Evolutionary conservation across 164 flowering plant species (phyloP).

Genomic region (Akebia trifoliata): DNA sequence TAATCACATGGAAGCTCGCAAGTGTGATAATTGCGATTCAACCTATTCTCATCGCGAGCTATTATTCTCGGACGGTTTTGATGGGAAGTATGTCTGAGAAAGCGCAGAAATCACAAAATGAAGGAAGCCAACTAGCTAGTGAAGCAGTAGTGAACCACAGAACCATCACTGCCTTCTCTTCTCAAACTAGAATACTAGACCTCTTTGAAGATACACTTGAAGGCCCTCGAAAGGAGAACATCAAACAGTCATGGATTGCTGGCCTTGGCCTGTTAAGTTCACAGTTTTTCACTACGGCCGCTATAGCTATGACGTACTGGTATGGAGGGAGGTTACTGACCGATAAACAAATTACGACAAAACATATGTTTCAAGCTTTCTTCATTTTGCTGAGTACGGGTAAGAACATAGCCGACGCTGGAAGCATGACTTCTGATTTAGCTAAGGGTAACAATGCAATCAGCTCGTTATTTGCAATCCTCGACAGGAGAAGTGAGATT

Average conservation of each 20-base stretch:
- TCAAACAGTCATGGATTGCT: slow-evolving; percentile 26
- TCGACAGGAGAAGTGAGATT: slow-evolving; percentile 21
- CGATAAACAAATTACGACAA: slow-evolving; percentile 6
- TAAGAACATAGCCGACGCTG: slow-evolving; percentile 28
- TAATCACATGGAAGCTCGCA: slow-evolving; percentile 38
- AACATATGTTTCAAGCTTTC: slow-evolving; percentile 24
- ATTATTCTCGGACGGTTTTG: slow-evolving; percentile 32
- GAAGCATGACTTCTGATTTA: slow-evolving; percentile 30
- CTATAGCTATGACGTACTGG: slow-evolving; percentile 23
- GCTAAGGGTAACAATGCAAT: slow-evolving; percentile 24
- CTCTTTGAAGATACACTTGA: slow-evolving; percentile 14
- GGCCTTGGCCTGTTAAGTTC: slow-evolving; percentile 20
- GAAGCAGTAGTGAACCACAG: slow-evolving; percentile 27
- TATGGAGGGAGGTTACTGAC: slow-evolving; percentile 26
- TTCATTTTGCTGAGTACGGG: slow-evolving; percentile 25
- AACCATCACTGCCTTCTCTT: slow-evolving; percentile 22
- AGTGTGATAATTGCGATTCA: slow-evolving; percentile 43
- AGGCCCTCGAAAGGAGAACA: slow-evolving; percentile 17
- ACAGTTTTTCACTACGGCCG: slow-evolving; percentile 19
- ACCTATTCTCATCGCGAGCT: slow-evolving; percentile 35
- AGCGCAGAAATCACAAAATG: slow-evolving; percentile 19
- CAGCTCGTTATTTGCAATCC: slow-evolving; percentile 18
- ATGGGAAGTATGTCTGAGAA: slow-evolving; percentile 37
- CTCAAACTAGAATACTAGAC: slow-evolving; percentile 12
- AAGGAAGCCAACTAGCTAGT: slow-evolving; percentile 22